Conservation (phyloP, 495 filamentous ascomycete genomes). For the Hypoxylon intermedium region DNA sequence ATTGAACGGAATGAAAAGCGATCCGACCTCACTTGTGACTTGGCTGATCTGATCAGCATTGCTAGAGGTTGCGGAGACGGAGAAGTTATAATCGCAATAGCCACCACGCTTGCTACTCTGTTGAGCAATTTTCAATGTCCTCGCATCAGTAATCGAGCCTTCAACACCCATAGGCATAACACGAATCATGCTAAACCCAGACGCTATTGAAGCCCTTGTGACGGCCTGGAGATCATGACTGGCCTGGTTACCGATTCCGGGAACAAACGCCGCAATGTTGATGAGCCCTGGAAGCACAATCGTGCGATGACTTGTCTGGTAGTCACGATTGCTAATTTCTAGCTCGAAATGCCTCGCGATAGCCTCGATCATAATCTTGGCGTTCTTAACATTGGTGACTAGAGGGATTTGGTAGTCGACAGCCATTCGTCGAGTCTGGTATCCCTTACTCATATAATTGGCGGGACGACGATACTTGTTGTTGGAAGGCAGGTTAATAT, state of each 20-base stretch:
- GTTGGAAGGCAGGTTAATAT: slow-evolving; percentile 98
- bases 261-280: slow-evolving; percentile 82
- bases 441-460: slow-evolving; percentile 98
- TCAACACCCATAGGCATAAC: slow-evolving; percentile 80
- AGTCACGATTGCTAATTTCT: slow-evolving; percentile 80
- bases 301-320: slow-evolving; percentile 84
- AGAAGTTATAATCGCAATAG: slow-evolving; percentile 86
- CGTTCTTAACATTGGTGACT: slow-evolving; percentile 99
- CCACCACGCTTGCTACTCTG: slow-evolving; percentile 71
- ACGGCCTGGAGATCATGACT: slow-evolving; percentile 74
- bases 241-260: slow-evolving; percentile 67
- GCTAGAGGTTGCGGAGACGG: slow-evolving; percentile 76
- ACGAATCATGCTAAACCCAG: slow-evolving; percentile 85
- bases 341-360: slow-evolving; percentile 87
- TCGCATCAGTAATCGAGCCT: slow-evolving; percentile 74
- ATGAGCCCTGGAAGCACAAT: slow-evolving; percentile 77
- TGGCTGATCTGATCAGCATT: slow-evolving; percentile 79
- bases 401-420: slow-evolving; percentile 98
- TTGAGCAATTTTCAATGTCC: slow-evolving; percentile 76
- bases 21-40: slow-evolving; percentile 77
- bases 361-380: slow-evolving; percentile 94
- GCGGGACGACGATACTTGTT: slow-evolving; percentile 94
- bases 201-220: slow-evolving; percentile 75
- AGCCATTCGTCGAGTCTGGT: slow-evolving; percentile 93
- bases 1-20: slow-evolving; percentile 88